Conservation (phyloP, 768 basidiomycete species). For the Termitomyces heimii region DNA sequence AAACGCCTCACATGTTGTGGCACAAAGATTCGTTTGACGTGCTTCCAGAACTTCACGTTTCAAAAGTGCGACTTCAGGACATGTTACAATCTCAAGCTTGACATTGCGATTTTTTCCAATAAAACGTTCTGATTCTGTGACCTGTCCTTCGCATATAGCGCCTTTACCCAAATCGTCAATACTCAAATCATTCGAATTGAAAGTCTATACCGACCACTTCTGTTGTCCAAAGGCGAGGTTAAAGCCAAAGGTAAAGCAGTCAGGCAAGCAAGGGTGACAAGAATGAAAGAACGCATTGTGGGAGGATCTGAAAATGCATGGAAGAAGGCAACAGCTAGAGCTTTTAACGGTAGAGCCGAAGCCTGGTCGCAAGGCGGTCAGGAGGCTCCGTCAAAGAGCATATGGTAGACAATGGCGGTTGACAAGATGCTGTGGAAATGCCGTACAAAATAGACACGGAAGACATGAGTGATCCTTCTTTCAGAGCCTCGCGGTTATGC, state of each 20-base stretch:
- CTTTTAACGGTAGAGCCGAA: not conserved
- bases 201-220: not conserved
- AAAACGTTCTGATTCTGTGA: conserved; percentile 21
- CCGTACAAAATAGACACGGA: not conserved
- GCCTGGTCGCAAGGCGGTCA: not conserved
- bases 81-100: conserved; percentile 28
- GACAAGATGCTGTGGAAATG: too few species aligned
- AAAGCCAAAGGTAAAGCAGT: not conserved
- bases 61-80: conserved; percentile 16
- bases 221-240: not conserved
- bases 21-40: conserved; percentile 36
- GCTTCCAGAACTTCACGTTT: conserved; percentile 11
- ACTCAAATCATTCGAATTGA: not conserved
- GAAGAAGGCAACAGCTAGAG: not conserved
- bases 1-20: conserved; percentile 27
- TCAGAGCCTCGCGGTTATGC: not conserved
- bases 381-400: not conserved
- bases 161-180: conserved; percentile 1
- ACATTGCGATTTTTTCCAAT: conserved; percentile 40
- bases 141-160: conserved; percentile 16
- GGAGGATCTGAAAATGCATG: not conserved
- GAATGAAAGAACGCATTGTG: not conserved
- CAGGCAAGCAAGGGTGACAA: not conserved
- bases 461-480: not conserved
- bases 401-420: not conserved